Evolutionary conservation across 139 green algal genomes (phyloP).

Genomic region (Marvania coccoides): DNA sequence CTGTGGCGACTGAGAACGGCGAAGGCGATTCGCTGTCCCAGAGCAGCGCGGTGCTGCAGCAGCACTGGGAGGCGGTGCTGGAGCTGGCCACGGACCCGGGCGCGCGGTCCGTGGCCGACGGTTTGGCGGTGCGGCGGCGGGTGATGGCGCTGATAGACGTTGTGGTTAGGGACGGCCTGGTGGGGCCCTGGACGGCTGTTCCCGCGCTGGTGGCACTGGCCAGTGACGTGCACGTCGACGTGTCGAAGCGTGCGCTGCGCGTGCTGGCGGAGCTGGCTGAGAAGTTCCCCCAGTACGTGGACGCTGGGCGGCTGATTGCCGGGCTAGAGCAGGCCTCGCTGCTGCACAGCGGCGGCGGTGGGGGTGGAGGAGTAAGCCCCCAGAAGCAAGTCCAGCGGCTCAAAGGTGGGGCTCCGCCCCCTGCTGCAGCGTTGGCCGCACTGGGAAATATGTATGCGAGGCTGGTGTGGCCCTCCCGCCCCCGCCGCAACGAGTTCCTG

Average conservation of each 20-base stretch:
- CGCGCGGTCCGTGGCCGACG: not conserved
- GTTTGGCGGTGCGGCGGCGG: constrained; percentile 32
- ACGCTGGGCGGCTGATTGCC: constrained; percentile 7
- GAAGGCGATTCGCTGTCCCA: constrained; percentile 50
- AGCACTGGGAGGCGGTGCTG: constrained; percentile 52
- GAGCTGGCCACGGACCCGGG: constrained; percentile 37
- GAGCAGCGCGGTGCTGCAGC: constrained; percentile 35
- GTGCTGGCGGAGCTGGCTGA: constrained; percentile 18
- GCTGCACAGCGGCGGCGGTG: not conserved
- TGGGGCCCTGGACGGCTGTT: constrained; percentile 60
- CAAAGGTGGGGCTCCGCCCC: not conserved
- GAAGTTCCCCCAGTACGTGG: constrained; percentile 17
- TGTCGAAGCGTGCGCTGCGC: constrained; percentile 17
- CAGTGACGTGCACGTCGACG: constrained; percentile 44
- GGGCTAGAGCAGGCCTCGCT: not conserved
- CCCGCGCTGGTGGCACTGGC: constrained; percentile 46
- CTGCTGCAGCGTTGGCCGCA: not conserved
- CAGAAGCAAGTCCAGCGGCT: too few relatives aligned
- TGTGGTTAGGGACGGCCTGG: constrained; percentile 56
- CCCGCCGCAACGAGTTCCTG: not conserved
- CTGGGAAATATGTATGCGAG: not conserved
- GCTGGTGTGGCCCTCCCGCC: not conserved
- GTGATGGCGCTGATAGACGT: constrained; percentile 67
- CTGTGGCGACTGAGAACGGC: constrained; percentile 52
- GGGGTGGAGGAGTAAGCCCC: too few relatives aligned